Evolutionary conservation across 2,329 filamentous ascomycete genomes (phyloP).

Genomic region (Lachnum nothofagi): DNA sequence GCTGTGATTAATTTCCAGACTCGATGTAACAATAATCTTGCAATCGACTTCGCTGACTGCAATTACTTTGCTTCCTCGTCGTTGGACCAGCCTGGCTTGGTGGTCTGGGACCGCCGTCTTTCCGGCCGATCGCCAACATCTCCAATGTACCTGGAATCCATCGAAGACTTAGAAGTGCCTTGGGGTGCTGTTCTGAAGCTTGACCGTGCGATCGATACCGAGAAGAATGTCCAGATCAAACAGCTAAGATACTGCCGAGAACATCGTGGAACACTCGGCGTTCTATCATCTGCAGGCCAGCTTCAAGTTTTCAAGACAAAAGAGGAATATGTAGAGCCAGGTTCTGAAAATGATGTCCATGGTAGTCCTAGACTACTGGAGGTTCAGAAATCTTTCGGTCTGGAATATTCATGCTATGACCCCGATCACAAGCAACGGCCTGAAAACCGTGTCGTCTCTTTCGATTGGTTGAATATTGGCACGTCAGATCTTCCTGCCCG

Average conservation of each 20-base stretch:
- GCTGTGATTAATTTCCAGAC: conserved; percentile 57
- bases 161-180: conserved; percentile 56
- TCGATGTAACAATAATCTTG: conserved; percentile 64
- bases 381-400: conserved; percentile 55
- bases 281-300: conserved; percentile 59
- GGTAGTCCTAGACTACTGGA: conserved; percentile 55
- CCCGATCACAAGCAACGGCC: conserved; percentile 41
- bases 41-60: conserved; percentile 73
- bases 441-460: conserved; percentile 57
- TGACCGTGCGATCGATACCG: conserved; percentile 49
- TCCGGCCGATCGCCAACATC: conserved; percentile 49
- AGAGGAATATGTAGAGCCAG: conserved; percentile 46
- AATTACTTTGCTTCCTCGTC: conserved; percentile 82
- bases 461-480: conserved; percentile 60
- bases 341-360: conserved; percentile 41
- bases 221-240: conserved; percentile 55
- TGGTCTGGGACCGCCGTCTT: conserved; percentile 74
- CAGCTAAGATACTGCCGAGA: conserved; percentile 60
- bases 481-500: conserved; percentile 52
- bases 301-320: conserved; percentile 56
- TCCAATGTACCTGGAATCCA: conserved; percentile 49
- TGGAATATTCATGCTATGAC: conserved; percentile 55
- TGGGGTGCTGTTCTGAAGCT: conserved; percentile 59
- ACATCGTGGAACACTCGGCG: conserved; percentile 54
- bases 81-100: conserved; percentile 66